Evolutionary conservation across 345 rosid genomes (phyloP), one percentile per base, ranked within the genome.

Genomic region (Moringa oleifera): DNA sequence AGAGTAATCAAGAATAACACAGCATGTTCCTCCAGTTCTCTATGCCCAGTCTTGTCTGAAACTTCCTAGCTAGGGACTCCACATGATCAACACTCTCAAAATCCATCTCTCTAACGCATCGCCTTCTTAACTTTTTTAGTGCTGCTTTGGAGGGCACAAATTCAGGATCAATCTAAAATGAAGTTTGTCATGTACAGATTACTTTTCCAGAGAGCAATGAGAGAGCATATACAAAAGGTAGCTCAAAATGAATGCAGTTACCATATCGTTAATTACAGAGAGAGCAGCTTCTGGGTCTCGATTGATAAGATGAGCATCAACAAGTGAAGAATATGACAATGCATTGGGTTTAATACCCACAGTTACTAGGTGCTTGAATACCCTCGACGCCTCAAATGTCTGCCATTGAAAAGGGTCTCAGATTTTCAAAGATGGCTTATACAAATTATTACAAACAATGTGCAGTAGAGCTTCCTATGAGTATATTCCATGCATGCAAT

Each of bases 251-350:
- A 62, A 47, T 25, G 58, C 3, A 55, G 18, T 76, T 80, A 94
- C 99, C 99, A 94, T 94, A 51, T 82, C 71, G 28, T 86, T 85
- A 63, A 85, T 75, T 21, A 68, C 81, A 45, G 83, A 55, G 59
- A 90, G 80, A 65, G 99, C 96, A 70, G 95, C 73, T 62, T 83
- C 88, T 67, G 76, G 85, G 73, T 94, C 97, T 69, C 90, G 78
- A 69, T 85, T 90, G 70, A 82, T 80, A 71, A 90, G 87, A 82
- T 90, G 97, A 64, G 96, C 88, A 74, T 90, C 97, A 73, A 81
- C 86, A 69, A 94, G 92, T 73, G 90, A 79, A 5, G 84, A 79
- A 75, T 82, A 88, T 25, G 99, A 83, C 73, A 59, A 79, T 15
- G 86, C 75, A 77, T 94, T 84, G 65, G 97, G 96, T 68, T 90